Base-by-base conservation (phyloP, 495 filamentous ascomycete species). In the Penicillium longicatenatum region DNA sequence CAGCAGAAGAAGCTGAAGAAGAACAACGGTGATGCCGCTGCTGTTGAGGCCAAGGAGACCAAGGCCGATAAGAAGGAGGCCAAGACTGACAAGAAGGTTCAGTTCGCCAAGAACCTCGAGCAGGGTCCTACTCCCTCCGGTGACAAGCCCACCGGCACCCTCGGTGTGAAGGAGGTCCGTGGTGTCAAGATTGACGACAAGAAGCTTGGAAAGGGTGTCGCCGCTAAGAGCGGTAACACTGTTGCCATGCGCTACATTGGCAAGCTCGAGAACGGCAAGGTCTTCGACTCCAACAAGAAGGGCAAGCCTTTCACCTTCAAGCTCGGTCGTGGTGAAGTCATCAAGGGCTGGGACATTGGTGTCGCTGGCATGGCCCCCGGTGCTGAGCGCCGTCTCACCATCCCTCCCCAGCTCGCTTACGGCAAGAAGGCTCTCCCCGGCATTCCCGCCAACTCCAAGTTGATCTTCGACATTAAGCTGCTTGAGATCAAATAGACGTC, bases 1-100 rank as follows among this genome's bases (percentile, higher is more conserved):
- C 91, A 98, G 73, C 86, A 87, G 66, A 98, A 99, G 86, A 99
- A 97, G 83, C 82, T 96, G 41, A 98, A 98, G 88, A 95, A 94
- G 79, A 97, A 96, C 79, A 88, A 93, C 68, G 93, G 93, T 46
- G 86, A 96, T 60, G 86, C 93, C 45, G 82, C 87, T 56, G 70
- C 78, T 47, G 79, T 77, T 45, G 84, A 87, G 71, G 57, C 52
- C 19, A 97, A 97, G 80, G 94, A 77, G 10, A 70, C 78, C 45
- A 83, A 87, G 71, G 59, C 54, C 21, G 26, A 11, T 10, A 79
- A 78, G 63, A 79, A 83, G 56, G 70, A 75, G 51, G 63, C 74
- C 54, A 74, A 78, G 57, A 64, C 77, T 60, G 89, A 91, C 71
- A 98, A 98, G 86, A 97, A 97, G 80, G 94, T 99, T 29, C 91